Conservation (phyloP, 2,329 filamentous ascomycete genomes). For the Phialemonium atrogriseum region DNA sequence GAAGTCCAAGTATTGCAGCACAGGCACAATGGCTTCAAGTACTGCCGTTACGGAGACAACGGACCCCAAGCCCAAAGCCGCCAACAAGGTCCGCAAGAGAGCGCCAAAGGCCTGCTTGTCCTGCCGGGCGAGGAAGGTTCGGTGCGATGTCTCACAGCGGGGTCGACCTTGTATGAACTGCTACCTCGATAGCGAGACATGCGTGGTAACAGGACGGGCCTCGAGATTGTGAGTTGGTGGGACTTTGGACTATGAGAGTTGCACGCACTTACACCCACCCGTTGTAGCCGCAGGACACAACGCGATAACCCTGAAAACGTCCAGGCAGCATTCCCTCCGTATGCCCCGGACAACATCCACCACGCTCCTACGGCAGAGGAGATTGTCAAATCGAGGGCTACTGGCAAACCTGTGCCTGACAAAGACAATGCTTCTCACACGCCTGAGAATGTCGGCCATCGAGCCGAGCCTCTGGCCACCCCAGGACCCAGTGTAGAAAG, state of each 20-base stretch:
- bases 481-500: too few species aligned
- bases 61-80: neutral
- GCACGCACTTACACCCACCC: conserved; percentile 1
- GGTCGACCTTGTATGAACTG: conserved; percentile 44
- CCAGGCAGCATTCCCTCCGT: conserved; percentile 20
- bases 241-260: neutral
- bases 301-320: conserved; percentile 18
- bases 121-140: conserved; percentile 42
- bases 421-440: neutral
- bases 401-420: conserved; percentile 13
- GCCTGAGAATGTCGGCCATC: neutral
- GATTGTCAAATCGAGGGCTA: conserved; percentile 18
- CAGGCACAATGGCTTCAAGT: neutral
- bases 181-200: conserved; percentile 38
- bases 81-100: conserved; percentile 31
- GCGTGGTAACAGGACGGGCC: conserved; percentile 30
- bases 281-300: conserved; percentile 19
- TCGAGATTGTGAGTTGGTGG: conserved; percentile 26
- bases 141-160: conserved; percentile 40
- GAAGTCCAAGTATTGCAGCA: neutral
- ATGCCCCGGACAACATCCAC: conserved; percentile 16
- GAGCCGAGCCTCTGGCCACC: conserved; percentile 1
- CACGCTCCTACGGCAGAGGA: conserved; percentile 19
- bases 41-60: neutral
- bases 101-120: conserved; percentile 42